Percentiles rank a stretch among this genome's conserved stretches.
Evolutionary conservation across 2,329 filamentous ascomycete species (phyloP).

Genomic region (Trichoderma koningii): DNA sequence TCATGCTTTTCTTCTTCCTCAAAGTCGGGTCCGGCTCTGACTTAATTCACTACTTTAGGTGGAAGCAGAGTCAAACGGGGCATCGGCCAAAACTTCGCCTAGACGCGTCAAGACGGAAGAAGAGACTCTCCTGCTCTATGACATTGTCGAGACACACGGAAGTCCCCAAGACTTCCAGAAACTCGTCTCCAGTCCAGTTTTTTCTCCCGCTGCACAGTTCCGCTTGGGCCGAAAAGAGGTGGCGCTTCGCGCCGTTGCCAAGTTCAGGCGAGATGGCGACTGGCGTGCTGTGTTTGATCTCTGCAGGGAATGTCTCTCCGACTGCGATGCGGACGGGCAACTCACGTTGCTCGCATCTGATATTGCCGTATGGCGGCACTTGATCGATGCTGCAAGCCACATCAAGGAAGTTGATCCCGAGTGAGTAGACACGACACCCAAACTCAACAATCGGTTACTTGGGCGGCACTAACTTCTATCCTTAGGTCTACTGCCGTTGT

Average conservation of each 20-base stretch:
- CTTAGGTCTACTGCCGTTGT: conserved; percentile 34
- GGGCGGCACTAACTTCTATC: too few relatives aligned
- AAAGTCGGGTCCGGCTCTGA: neutral
- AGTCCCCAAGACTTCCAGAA: conserved; percentile 46
- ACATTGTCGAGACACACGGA: conserved; percentile 49
- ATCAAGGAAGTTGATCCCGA: conserved; percentile 37
- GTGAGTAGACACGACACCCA: conserved; percentile 35
- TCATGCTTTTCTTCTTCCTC: neutral
- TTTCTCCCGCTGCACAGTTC: conserved; percentile 50
- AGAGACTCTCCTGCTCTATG: conserved; percentile 53
- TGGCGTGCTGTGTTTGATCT: conserved; percentile 49
- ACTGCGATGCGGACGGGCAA: conserved; percentile 41
- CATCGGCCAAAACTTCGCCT: conserved; percentile 32
- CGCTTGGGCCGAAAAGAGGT: conserved; percentile 51
- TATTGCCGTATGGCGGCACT: conserved; percentile 45
- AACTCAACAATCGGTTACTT: neutral
- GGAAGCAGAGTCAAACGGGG: conserved; percentile 29
- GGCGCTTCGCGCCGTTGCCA: conserved; percentile 45
- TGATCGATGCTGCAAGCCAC: conserved; percentile 44
- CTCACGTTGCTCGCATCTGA: conserved; percentile 51
- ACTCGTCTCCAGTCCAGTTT: conserved; percentile 42
- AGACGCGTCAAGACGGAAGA: conserved; percentile 50
- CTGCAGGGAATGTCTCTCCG: conserved; percentile 48
- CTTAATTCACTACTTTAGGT: conserved; percentile 28
- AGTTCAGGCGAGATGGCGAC: conserved; percentile 43